A percentile compares a stretch with the other conserved stretches of the same genome.
phyloP scores from a whole-genome alignment of 192 early-diverging fungal genomes.

The Podila epigama region DNA sequence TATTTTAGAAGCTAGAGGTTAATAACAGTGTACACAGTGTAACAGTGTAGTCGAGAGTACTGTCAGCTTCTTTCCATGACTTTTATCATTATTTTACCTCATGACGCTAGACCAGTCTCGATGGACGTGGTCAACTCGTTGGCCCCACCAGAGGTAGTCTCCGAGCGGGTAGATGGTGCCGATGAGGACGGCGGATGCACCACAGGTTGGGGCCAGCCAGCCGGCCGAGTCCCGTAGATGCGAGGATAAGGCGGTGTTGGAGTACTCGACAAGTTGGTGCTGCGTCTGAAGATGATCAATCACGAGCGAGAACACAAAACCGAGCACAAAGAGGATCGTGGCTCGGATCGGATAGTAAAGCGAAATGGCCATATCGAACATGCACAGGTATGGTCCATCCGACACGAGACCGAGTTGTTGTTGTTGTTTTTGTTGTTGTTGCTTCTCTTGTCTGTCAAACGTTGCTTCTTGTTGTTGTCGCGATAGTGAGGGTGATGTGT shows the following conservation, averaged over 20 bases:
- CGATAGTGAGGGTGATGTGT: not conserved
- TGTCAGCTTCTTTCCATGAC: not conserved
- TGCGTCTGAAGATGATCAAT: slow-evolving; percentile 71
- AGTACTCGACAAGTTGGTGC: slow-evolving; percentile 62
- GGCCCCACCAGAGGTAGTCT: slow-evolving; percentile 56
- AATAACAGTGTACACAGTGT: no score
- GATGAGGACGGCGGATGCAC: slow-evolving; percentile 61
- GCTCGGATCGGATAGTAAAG: slow-evolving; percentile 60
- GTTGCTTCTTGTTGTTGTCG: slow-evolving; percentile 5
- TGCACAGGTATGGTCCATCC: slow-evolving; percentile 35
- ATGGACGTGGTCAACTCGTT: slow-evolving; percentile 41
- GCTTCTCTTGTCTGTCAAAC: not conserved
- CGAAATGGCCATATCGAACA: slow-evolving; percentile 38
- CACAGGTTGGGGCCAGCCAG: slow-evolving; percentile 71
- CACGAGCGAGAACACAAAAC: slow-evolving; percentile 66
- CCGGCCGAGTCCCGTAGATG: slow-evolving; percentile 62
- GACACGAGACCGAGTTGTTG: not conserved
- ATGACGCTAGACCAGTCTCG: slow-evolving; percentile 65
- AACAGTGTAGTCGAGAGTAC: not conserved
- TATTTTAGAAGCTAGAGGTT: no score
- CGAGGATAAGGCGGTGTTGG: slow-evolving; percentile 20
- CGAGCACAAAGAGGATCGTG: slow-evolving; percentile 66
- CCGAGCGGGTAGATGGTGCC: slow-evolving; percentile 67
- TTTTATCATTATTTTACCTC: slow-evolving; percentile 45
- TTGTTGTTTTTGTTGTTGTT: slow-evolving; percentile 1